A percentile compares a stretch with the other conserved stretches of the same genome.
Evolutionary conservation across 306 rosid species (phyloP).

Genomic region (Cyclanthera cordifolia): DNA sequence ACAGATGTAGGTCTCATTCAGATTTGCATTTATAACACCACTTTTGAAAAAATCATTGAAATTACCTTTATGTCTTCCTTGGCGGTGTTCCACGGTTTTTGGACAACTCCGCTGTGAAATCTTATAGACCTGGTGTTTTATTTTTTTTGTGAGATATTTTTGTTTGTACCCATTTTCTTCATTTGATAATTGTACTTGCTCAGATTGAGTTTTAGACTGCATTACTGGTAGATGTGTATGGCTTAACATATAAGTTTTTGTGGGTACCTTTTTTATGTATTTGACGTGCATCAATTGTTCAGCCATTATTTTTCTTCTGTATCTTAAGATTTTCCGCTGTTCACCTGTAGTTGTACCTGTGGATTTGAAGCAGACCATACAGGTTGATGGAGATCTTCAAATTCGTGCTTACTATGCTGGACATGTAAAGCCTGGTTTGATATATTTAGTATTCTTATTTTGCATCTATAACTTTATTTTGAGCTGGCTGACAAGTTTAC

Average conservation of each 20-base stretch:
- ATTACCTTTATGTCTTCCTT: no score
- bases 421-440: slow-evolving; percentile 47
- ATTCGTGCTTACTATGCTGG: slow-evolving; percentile 97
- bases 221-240: not conserved
- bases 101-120: no score
- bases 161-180: not conserved
- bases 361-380: slow-evolving; percentile 72
- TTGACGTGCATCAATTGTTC: not conserved
- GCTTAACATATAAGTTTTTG: not conserved
- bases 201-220: not conserved
- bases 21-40: no score
- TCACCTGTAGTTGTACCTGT: slow-evolving; percentile 58
- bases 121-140: no score
- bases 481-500: not conserved
- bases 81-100: no score
- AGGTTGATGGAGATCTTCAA: slow-evolving; percentile 73
- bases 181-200: slow-evolving; percentile 6
- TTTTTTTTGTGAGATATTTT: not conserved
- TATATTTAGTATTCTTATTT: not conserved
- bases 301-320: not conserved
- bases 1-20: no score
- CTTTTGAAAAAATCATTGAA: no score
- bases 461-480: not conserved
- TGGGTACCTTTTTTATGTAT: not conserved
- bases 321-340: slow-evolving; percentile 9